Percentiles rank a stretch among this genome's conserved stretches.
Conservation (phyloP, 140 eudicot genomes). For the Erigeron philadelphicus region DNA sequence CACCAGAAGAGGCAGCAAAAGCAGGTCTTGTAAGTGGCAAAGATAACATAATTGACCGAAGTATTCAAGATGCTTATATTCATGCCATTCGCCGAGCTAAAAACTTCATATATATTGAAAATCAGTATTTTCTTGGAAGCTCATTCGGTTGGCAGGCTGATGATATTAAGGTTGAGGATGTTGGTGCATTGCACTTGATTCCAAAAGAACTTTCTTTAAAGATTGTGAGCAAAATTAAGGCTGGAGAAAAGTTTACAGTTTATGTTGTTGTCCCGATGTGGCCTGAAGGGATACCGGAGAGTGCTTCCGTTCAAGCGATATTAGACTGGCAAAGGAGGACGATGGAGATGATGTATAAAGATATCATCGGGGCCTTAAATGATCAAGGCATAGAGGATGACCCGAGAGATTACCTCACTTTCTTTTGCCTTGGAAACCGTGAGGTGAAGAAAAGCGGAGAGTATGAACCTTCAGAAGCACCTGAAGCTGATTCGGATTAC, state of each 20-base stretch:
- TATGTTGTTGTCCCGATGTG: slow-evolving; percentile 70
- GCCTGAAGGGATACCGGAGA: slow-evolving; percentile 74
- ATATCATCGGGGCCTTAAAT: slow-evolving; percentile 37
- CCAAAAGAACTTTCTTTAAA: slow-evolving; percentile 61
- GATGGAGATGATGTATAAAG: slow-evolving; percentile 74
- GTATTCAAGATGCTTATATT: slow-evolving; percentile 59
- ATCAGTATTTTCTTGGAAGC: slow-evolving; percentile 59
- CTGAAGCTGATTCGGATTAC: slow-evolving; percentile 46
- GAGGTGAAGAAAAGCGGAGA: slow-evolving; percentile 55
- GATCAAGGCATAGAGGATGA: slow-evolving; percentile 46
- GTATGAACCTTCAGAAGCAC: slow-evolving; percentile 52
- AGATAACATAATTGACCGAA: slow-evolving; percentile 52
- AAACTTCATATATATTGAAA: slow-evolving; percentile 50
- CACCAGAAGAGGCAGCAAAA: slow-evolving; percentile 50
- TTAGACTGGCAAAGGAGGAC: slow-evolving; percentile 70
- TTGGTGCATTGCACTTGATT: slow-evolving; percentile 57
- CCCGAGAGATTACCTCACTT: slow-evolving; percentile 60
- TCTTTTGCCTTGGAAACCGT: slow-evolving; percentile 62
- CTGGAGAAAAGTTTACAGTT: slow-evolving; percentile 50
- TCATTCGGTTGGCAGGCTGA: slow-evolving; percentile 46
- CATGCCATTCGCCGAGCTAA: slow-evolving; percentile 58
- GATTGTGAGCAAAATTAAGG: slow-evolving; percentile 62
- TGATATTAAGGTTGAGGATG: slow-evolving; percentile 40
- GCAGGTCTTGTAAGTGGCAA: slow-evolving; percentile 58
- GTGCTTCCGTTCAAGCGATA: slow-evolving; percentile 68